Conservation (phyloP, 2,329 filamentous ascomycete genomes). For the Scedosporium aurantiacum region DNA sequence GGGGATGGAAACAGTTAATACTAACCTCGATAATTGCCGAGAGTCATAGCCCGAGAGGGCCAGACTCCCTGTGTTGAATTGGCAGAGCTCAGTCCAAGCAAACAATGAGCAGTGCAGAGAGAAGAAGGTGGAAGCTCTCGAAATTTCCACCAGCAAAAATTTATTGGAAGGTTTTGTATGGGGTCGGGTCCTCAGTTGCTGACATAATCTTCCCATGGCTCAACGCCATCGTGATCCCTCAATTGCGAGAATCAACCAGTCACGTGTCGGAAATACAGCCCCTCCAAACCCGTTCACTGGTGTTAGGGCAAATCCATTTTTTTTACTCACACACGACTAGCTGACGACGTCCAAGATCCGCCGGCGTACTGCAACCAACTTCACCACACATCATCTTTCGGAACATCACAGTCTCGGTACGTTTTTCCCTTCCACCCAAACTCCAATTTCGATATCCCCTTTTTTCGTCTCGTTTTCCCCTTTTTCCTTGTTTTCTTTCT, state of each 20-base stretch:
- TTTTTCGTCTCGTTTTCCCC: conserved; percentile 11
- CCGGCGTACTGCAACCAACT: conserved; percentile 3
- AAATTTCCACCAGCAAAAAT: neutral
- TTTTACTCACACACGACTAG: conserved; percentile 26
- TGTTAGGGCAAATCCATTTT: conserved; percentile 30
- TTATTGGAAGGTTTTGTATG: neutral
- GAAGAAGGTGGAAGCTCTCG: neutral
- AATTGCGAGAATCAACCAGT: neutral
- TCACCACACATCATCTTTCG: conserved; percentile 5
- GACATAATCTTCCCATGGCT: neutral
- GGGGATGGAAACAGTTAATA: conserved; percentile 7
- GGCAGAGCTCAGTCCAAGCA: neutral
- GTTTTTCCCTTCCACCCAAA: conserved; percentile 22
- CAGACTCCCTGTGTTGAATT: neutral
- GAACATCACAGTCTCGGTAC: conserved; percentile 5
- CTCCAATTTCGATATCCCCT: conserved; percentile 20
- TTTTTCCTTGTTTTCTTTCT: conserved; percentile 9
- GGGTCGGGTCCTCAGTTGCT: neutral
- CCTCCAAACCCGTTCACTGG: conserved; percentile 8
- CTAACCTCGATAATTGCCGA: conserved; percentile 14
- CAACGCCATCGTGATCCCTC: neutral
- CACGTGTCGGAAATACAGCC: conserved; percentile 5
- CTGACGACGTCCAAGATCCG: neutral
- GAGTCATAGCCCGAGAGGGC: neutral
- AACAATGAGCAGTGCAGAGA: neutral